A percentile compares a stretch with the other conserved stretches of the same genome.
These are phyloP conservation scores for Neurospora sp. DNA, from an alignment of 495 filamentous ascomycete species.

Conservation along the genomic window DNA sequence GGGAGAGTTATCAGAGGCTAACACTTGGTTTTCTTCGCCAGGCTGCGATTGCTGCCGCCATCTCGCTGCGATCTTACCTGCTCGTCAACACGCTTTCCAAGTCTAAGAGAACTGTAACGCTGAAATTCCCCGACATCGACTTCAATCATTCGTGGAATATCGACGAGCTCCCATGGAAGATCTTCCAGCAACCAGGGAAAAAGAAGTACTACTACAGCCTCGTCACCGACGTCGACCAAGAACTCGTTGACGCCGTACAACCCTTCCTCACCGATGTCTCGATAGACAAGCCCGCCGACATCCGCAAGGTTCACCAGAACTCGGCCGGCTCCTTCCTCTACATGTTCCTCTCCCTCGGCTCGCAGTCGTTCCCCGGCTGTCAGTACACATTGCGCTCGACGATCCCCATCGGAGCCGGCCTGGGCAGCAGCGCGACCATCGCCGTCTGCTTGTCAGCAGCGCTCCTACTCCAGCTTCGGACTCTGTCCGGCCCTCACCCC, in stretches of 20 bases:
- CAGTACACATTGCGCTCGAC: conserved; percentile 89
- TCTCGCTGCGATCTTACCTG: conserved; percentile 90
- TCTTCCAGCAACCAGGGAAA: conserved; percentile 68
- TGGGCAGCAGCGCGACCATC: conserved; percentile 89
- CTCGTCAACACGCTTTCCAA: conserved; percentile 86
- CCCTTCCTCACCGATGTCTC: conserved; percentile 66
- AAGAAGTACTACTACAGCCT: conserved; percentile 89
- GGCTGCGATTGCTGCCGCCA: conserved; percentile 87
- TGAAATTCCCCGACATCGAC: conserved; percentile 79
- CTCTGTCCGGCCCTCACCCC: conserved; percentile 76
- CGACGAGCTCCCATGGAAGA: conserved; percentile 73
- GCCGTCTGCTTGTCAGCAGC: conserved; percentile 82
- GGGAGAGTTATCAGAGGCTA: background rate
- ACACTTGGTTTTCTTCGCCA: conserved; percentile 15
- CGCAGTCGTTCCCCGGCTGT: conserved; percentile 62
- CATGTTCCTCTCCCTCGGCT: conserved; percentile 80
- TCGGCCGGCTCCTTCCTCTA: conserved; percentile 84
- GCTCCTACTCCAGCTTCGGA: conserved; percentile 76
- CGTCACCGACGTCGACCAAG: conserved; percentile 72
- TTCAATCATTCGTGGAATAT: conserved; percentile 89
- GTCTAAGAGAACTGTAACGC: conserved; percentile 69
- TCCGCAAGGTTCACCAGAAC: conserved; percentile 68
- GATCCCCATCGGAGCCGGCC: conserved; percentile 82
- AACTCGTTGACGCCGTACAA: conserved; percentile 66
- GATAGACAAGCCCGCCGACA: conserved; percentile 45